These are phyloP conservation scores for Aureobasidium sp. DNA, from an alignment of 2,329 filamentous ascomycete genomes.

Conservation along the genomic window DNA sequence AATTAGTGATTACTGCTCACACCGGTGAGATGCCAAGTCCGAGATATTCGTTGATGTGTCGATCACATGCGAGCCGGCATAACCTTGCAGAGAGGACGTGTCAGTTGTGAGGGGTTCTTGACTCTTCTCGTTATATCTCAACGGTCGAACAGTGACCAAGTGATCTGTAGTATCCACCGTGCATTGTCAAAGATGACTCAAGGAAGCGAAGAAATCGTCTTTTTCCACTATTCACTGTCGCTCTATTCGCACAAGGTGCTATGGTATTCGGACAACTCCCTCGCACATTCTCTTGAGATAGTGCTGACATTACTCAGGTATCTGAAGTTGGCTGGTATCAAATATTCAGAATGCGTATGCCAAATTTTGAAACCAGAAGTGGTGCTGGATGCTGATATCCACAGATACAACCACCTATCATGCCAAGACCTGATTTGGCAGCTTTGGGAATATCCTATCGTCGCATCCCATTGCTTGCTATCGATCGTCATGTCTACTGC, in stretches of 20 bases:
- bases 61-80: neutral
- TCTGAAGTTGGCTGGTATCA: conserved; percentile 56
- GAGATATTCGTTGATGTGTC: neutral
- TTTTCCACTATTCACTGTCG: conserved; percentile 61
- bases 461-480: conserved; percentile 61
- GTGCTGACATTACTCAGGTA: conserved; percentile 35
- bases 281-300: rapidly evolving
- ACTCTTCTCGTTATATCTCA: neutral
- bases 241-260: conserved; percentile 57
- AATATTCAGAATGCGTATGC: conserved; percentile 58
- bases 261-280: conserved; percentile 36
- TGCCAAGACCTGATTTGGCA: conserved; percentile 60
- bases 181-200: conserved; percentile 17
- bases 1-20: neutral
- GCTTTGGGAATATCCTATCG: conserved; percentile 59
- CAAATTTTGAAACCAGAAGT: neutral
- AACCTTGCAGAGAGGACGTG: neutral
- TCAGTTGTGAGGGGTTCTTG: neutral
- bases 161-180: neutral
- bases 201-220: conserved; percentile 41
- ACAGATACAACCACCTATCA: conserved; percentile 50
- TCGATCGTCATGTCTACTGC: conserved; percentile 61
- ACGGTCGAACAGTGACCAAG: neutral
- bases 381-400: neutral
- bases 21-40: neutral